Evolutionary conservation across 352 stramenopile genomes (phyloP).

Genomic region (Peronospora belbahrii): DNA sequence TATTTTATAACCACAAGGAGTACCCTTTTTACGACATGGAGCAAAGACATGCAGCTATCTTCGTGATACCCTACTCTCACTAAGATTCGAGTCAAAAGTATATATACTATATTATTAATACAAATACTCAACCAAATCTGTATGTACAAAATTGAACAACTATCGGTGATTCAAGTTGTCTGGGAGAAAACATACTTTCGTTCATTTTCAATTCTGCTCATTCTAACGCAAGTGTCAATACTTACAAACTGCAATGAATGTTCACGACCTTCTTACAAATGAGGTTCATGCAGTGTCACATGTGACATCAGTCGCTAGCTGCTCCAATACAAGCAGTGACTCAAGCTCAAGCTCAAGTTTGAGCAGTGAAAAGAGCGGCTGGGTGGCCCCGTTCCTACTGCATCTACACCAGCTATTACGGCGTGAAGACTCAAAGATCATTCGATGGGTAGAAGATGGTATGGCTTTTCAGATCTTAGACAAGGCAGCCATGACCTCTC

Average conservation of each 20-base stretch:
- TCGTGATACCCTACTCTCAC: not conserved
- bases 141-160: slow-evolving; percentile 57
- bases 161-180: no score
- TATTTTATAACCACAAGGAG: no score
- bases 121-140: slow-evolving; percentile 30
- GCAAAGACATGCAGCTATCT: no score
- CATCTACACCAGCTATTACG: slow-evolving; percentile 82
- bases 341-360: slow-evolving; percentile 20
- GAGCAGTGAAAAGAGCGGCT: slow-evolving; percentile 38
- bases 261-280: slow-evolving; percentile 34
- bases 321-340: slow-evolving; percentile 3
- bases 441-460: slow-evolving; percentile 74
- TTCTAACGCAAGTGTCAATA: slow-evolving; percentile 5
- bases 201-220: slow-evolving; percentile 31
- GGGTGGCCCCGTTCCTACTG: slow-evolving; percentile 81
- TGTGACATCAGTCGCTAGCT: slow-evolving; percentile 31
- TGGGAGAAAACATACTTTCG: no score
- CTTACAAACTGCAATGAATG: slow-evolving; percentile 25
- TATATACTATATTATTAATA: not conserved
- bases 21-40: no score
- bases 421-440: slow-evolving; percentile 65
- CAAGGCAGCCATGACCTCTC: slow-evolving; percentile 76
- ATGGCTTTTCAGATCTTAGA: slow-evolving; percentile 81
- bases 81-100: slow-evolving; percentile 7
- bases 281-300: slow-evolving; percentile 21